A percentile compares a stretch with the other conserved stretches of the same genome.
Evolutionary conservation across 352 stramenopile species (phyloP).

Genomic region (Phytopythium delawarense): DNA sequence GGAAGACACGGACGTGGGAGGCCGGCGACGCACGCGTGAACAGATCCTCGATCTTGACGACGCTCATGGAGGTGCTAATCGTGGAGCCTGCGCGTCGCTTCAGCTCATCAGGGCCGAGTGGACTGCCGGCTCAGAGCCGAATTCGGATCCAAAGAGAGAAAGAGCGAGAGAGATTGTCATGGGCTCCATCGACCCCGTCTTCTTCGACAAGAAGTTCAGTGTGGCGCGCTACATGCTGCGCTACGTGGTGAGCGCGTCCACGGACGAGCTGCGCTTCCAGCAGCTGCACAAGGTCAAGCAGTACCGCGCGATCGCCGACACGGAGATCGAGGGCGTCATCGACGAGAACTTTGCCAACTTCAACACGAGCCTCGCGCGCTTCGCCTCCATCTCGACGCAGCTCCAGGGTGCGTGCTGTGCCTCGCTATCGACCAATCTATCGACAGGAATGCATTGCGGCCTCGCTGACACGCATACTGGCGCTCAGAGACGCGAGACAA

Average conservation of each 20-base stretch:
- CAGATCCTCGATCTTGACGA: constrained; percentile 57
- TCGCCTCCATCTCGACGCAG: constrained; percentile 73
- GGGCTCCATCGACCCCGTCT: constrained; percentile 65
- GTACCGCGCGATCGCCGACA: constrained; percentile 61
- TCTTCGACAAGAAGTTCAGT: constrained; percentile 87
- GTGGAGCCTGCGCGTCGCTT: constrained; percentile 11
- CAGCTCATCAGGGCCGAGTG: background rate
- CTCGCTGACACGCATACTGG: background rate
- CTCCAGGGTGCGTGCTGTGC: constrained; percentile 43
- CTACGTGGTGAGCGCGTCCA: constrained; percentile 62
- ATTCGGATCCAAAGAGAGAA: background rate
- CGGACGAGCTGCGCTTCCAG: constrained; percentile 62
- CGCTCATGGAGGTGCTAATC: constrained; percentile 23
- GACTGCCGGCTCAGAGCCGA: background rate
- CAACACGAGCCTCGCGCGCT: constrained; percentile 79
- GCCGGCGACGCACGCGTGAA: constrained; percentile 36
- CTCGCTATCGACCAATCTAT: background rate
- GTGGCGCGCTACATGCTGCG: constrained; percentile 75
- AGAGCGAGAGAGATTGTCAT: constrained; percentile 16
- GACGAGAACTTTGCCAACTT: constrained; percentile 84
- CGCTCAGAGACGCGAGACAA: constrained; percentile 59
- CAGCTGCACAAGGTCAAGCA: constrained; percentile 59
- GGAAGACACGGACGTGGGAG: background rate
- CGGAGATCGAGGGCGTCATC: constrained; percentile 78
- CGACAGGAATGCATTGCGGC: too few species aligned